phyloP scores from a whole-genome alignment of 225 moss, liverwort and hornwort species.

The Lunularia cruciata region DNA sequence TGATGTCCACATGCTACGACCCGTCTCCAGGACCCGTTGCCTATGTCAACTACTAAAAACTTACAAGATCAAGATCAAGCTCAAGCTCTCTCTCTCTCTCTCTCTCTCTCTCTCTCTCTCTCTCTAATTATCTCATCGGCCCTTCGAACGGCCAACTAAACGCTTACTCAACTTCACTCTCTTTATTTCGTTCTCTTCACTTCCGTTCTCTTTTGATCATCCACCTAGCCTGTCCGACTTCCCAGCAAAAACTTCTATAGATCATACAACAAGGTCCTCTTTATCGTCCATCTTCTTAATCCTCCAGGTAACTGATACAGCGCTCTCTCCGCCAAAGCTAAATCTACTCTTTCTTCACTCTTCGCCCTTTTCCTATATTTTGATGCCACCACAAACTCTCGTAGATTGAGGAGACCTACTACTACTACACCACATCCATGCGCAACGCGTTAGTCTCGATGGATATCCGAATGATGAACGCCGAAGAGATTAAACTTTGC shows the following conservation, averaged over 20 bases:
- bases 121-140: neutral
- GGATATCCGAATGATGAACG: neutral
- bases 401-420: neutral
- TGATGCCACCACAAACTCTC: neutral
- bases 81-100: slow-evolving; percentile 1
- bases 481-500: slow-evolving; percentile 4
- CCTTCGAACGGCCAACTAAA: neutral
- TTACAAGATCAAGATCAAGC: neutral
- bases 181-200: slow-evolving; percentile 5
- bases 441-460: neutral
- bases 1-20: neutral
- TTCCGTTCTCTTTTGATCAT: neutral
- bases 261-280: neutral
- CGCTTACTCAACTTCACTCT: slow-evolving; percentile 16
- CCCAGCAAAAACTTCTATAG: neutral
- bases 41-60: slow-evolving; percentile 5
- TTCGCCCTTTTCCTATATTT: neutral
- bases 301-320: neutral
- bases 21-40: neutral
- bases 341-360: neutral
- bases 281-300: neutral
- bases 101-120: neutral
- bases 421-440: neutral
- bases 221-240: neutral
- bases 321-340: neutral